Evolutionary conservation across 148 eudicot species (phyloP), one percentile per base, ranked within the genome.

Genomic region (Diospyros kaki): DNA sequence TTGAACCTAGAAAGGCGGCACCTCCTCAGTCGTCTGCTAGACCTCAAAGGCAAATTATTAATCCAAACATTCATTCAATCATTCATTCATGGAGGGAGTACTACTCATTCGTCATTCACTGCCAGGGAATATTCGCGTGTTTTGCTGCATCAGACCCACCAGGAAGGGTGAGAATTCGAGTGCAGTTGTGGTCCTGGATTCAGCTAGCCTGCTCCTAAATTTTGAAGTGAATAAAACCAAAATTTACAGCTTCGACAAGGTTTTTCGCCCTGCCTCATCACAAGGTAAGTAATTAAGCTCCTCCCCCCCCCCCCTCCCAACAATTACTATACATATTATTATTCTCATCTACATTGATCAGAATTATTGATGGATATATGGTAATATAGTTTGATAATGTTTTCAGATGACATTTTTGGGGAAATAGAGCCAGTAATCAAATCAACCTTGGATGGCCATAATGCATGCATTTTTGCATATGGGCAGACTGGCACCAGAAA

Each of bases 91-190:
- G 52, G 52, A 8, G 52, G 8, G 52, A 48, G 4, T 8, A 28
- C 14, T 42, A 7, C n/a, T 41, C 51, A 9, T 15, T 71, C 10
- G 58, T 14, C 45, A 71, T 48, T 28, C 64, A 58, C 66, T 66
- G 28, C 28, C 72, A 75, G 77, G 77, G 13, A 75, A 75, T 40
- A 75, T 75, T 75, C 77, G 77, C 2, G 77, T 75, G 42, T 75
- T 75, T 53, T 75, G 77, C 55, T 71, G 77, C 4, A 39, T 75
- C 9, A 75, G 77, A 65, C 77, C 77, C 17, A 28, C 43, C n/a
- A 43, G 43, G 28, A 63, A 1, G 12, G 69, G 48, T 6, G 69
- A 55, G 41, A 65, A 64, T 55, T 15, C 18, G 43, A 58, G 64
- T 18, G 54, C 64, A 0, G 77, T 75, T 66, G 71, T 51, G n/a